Evolutionary conservation across 2,329 filamentous ascomycete genomes (phyloP).

Genomic region (Cylindrodendrum hubeiense): DNA sequence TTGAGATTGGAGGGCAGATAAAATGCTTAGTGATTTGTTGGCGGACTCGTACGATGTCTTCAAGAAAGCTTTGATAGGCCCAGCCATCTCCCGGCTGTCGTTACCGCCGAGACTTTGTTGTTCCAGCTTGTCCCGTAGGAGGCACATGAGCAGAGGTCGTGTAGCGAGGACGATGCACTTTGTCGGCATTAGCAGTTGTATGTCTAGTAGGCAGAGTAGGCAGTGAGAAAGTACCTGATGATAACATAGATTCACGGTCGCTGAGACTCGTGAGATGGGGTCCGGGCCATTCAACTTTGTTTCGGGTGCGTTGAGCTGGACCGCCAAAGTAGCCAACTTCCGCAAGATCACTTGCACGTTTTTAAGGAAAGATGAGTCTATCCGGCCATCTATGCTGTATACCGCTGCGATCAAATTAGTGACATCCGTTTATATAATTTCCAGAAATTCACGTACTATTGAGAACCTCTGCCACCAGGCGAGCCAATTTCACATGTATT

Average conservation of each 20-base stretch:
- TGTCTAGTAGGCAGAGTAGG: no score
- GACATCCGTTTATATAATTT: no score
- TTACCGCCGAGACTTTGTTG: neutral
- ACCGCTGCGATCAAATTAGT: neutral
- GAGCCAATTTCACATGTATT: slow-evolving; percentile 17
- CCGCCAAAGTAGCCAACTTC: slow-evolving; percentile 2
- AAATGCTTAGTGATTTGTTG: slow-evolving; percentile 8
- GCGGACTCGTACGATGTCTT: slow-evolving; percentile 19
- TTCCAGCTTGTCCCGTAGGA: slow-evolving; percentile 14
- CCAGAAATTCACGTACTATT: slow-evolving; percentile 3
- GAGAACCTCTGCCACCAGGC: slow-evolving; percentile 15
- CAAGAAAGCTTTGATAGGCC: slow-evolving; percentile 16
- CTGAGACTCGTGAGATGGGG: slow-evolving; percentile 14
- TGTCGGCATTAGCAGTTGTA: neutral
- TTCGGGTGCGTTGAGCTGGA: slow-evolving; percentile 11
- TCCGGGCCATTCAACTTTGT: slow-evolving; percentile 1
- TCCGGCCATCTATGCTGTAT: slow-evolving; percentile 11
- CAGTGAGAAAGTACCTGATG: slow-evolving; percentile 2
- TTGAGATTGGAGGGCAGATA: slow-evolving; percentile 10
- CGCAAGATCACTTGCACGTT: slow-evolving; percentile 10
- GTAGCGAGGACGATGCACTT: slow-evolving; percentile 23
- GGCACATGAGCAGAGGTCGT: slow-evolving; percentile 12
- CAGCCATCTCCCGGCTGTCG: neutral
- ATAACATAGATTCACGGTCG: slow-evolving; percentile 24
- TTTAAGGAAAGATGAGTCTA: slow-evolving; percentile 10